Base-by-base conservation (phyloP, 345 rosid species). In the Sonneratia caseolaris region DNA sequence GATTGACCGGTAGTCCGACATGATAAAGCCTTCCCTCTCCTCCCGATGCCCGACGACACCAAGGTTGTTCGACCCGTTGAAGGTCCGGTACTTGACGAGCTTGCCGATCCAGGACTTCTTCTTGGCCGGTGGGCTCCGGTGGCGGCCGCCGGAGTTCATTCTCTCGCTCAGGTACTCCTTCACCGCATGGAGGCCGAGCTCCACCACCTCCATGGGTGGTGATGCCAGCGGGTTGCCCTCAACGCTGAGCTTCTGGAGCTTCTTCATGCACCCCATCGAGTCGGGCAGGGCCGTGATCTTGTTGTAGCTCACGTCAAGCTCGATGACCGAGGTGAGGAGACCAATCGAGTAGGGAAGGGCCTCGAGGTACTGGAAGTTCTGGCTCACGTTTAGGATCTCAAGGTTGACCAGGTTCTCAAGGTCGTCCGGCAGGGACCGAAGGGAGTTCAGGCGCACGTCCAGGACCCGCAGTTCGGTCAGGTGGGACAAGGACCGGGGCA, bases 201-300 rank as follows among this genome's bases (percentile, higher is more conserved):
- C 97, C 75, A 86, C 83, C 19, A 94, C 90, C 75, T 88, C 93
- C 66, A 80, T 45, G 0, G 97, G 96, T 0, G 97, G 96, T 0
- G 89, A 89, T 45, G 83, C 83, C 0, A 94, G 85, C 0, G 98
- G 97, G 84, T 91, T 94, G 47, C 98, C 98, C 61, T 94, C 88
- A 6, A 89, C 90, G 18, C 82, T 35, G 0, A 94, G 89, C 83
- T 87, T 91, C 59, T 87, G 84, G 4, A 91, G 80, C 86, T 79
- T 84, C 81, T 81, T 85, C 64, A 94, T 85, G 79, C 95, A 88
- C 14, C 95, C 96, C 1, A 94, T 84, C 32, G 97, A 88, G 64
- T 91, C 86, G 0, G 98, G 98, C 64, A 94, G 78, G 22, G 61
- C 22, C 0, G 82, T 75, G 59, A 93, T 93, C 64, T 76, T 84